Evolutionary conservation across 306 rosid species (phyloP).

Genomic region (Sechiopsis laciniata): DNA sequence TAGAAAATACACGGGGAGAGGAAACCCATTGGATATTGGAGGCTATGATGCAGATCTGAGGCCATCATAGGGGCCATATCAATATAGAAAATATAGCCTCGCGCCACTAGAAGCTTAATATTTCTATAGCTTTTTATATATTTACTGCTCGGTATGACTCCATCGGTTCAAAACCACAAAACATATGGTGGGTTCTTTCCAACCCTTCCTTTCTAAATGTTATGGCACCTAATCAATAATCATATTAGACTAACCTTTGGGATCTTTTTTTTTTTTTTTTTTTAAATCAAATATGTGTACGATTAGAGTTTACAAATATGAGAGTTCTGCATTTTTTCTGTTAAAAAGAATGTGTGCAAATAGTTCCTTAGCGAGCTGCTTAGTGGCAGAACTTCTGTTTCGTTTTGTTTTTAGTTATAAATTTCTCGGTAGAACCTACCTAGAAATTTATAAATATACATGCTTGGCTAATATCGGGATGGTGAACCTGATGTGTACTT

Average conservation of each 20-base stretch:
- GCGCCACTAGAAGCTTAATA: background rate
- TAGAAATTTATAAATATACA: background rate
- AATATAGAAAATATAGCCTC: too few relatives aligned
- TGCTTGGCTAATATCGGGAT: background rate
- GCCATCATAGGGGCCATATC: too few relatives aligned
- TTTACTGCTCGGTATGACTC: background rate
- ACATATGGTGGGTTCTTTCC: background rate
- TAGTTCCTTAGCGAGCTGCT: background rate
- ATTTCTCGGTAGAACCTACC: background rate
- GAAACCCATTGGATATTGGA: too few relatives aligned
- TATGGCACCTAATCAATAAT: background rate
- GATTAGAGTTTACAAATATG: background rate
- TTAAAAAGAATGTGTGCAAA: background rate
- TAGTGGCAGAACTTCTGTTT: background rate
- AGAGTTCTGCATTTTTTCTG: too few relatives aligned
- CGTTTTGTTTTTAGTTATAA: background rate
- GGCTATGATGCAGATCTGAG: too few relatives aligned
- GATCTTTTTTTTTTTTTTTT: too few relatives aligned
- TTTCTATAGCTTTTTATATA: background rate
- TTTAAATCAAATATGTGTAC: conserved; percentile 7
- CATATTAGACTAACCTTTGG: background rate
- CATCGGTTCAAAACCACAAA: background rate
- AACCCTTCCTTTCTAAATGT: background rate
- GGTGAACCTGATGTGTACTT: background rate
- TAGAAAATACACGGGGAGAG: too few relatives aligned